phyloP scores from a whole-genome alignment of 306 rosid species.

The Spatholobus suberectus region DNA sequence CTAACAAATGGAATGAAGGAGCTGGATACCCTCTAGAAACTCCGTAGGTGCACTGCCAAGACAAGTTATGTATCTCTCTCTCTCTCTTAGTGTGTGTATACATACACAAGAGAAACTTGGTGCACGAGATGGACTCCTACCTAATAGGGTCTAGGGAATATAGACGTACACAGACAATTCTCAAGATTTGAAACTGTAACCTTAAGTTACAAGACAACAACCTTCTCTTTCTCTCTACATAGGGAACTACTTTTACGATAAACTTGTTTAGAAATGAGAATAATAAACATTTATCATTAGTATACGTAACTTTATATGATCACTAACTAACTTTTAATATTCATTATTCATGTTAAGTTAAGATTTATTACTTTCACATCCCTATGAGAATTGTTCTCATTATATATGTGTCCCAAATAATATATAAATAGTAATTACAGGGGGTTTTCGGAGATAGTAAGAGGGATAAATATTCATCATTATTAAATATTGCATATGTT shows the following conservation, averaged over 20 bases:
- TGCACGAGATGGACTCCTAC: background rate
- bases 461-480: too few species aligned
- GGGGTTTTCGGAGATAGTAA: too few species aligned
- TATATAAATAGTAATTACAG: too few species aligned
- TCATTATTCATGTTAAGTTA: background rate
- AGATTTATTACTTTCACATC: too few species aligned
- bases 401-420: too few species aligned
- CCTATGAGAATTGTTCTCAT: too few species aligned
- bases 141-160: background rate
- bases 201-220: background rate
- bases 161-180: background rate
- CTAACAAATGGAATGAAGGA: too few species aligned
- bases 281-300: background rate
- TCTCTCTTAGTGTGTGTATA: too few species aligned
- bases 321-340: background rate
- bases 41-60: too few species aligned
- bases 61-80: too few species aligned
- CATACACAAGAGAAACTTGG: background rate
- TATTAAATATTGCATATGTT: too few species aligned
- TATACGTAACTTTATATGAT: background rate
- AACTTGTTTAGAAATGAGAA: background rate
- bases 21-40: too few species aligned
- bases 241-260: background rate
- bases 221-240: background rate
- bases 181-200: background rate